Evolutionary conservation across 768 basidiomycete genomes (phyloP).

Genomic region (Harrya chromipes): DNA sequence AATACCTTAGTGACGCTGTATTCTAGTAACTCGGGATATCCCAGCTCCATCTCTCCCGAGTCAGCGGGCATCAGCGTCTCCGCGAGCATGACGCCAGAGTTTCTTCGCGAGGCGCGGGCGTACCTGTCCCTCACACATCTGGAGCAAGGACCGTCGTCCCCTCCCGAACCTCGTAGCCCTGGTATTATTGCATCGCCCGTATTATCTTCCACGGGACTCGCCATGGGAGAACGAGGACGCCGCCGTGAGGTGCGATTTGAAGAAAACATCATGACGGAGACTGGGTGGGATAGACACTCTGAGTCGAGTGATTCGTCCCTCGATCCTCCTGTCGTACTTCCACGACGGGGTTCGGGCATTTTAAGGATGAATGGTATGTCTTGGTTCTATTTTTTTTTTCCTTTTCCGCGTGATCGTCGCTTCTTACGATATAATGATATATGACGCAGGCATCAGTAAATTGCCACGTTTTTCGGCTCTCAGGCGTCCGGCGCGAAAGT

Average conservation of each 20-base stretch:
- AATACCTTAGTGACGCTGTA: constrained; percentile 2
- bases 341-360: constrained; percentile 9
- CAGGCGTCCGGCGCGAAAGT: constrained; percentile 18
- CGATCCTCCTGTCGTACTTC: constrained; percentile 20
- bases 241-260: constrained; percentile 35
- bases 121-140: constrained; percentile 31
- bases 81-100: constrained; percentile 32
- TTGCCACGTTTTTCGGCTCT: constrained; percentile 31
- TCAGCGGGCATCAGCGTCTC: constrained; percentile 31
- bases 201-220: constrained; percentile 31
- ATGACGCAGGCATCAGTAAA: constrained; percentile 25
- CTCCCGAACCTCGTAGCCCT: constrained; percentile 18
- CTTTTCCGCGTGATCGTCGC: background rate
- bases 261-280: constrained; percentile 30
- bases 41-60: constrained; percentile 33
- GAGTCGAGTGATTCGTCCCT: constrained; percentile 30
- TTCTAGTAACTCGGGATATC: constrained; percentile 23
- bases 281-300: constrained; percentile 29
- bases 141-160: constrained; percentile 9
- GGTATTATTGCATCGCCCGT: constrained; percentile 26
- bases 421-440: background rate
- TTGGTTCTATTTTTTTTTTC: background rate
- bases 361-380: constrained; percentile 22
- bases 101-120: constrained; percentile 31
- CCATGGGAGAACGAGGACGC: constrained; percentile 24